A percentile compares a stretch with the other conserved stretches of the same genome.
Evolutionary conservation across 2,329 filamentous ascomycete genomes (phyloP).

Genomic region (Pseudogymnoascus sp.): DNA sequence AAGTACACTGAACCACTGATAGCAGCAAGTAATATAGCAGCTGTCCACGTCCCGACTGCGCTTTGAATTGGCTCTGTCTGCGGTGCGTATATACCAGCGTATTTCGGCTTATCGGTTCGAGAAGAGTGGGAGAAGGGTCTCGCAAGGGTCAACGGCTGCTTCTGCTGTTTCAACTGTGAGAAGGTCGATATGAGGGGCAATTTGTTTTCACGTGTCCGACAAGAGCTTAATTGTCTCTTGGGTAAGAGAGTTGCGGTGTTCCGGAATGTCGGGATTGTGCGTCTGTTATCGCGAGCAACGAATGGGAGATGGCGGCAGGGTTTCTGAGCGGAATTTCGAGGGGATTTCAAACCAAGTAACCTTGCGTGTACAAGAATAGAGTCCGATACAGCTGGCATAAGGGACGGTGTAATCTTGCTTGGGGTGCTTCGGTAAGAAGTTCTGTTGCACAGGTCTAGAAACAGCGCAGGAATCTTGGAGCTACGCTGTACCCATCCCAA

Average conservation of each 20-base stretch:
- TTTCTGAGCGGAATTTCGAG: background rate
- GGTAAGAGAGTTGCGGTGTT: background rate
- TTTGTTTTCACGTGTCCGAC: background rate
- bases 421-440: slow-evolving; percentile 1
- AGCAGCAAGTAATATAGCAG: background rate
- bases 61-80: background rate
- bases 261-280: slow-evolving; percentile 2
- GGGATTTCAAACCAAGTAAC: background rate
- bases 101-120: background rate
- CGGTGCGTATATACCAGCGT: background rate
- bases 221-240: background rate
- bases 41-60: background rate
- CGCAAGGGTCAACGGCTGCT: background rate
- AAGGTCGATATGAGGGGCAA: background rate
- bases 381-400: background rate
- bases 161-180: background rate
- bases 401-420: background rate
- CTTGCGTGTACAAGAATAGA: background rate
- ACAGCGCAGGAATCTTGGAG: background rate
- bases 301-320: background rate
- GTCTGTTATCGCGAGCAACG: background rate
- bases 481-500: background rate
- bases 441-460: background rate
- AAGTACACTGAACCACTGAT: slow-evolving; percentile 9
- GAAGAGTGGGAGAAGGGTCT: background rate